A percentile compares a stretch with the other conserved stretches of the same genome.
phyloP scores from a whole-genome alignment of 495 filamentous ascomycete species.

The Hypoxylon rickii region DNA sequence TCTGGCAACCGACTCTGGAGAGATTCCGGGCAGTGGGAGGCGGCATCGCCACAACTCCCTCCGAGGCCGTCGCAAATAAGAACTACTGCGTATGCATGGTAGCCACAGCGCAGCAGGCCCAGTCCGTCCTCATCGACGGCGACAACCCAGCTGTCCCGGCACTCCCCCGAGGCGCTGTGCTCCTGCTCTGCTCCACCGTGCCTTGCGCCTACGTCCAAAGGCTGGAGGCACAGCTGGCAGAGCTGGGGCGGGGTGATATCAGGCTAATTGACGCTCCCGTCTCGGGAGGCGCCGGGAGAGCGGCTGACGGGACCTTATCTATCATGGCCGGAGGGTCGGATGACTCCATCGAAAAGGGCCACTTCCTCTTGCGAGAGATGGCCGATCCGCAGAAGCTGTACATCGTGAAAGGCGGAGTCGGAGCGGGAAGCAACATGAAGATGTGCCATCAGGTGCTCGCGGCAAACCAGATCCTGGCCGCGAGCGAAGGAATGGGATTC shows the following conservation, averaged over 20 bases:
- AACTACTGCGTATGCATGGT: conserved; percentile 78
- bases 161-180: conserved; percentile 61
- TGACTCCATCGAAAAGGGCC: conserved; percentile 60
- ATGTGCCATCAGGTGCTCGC: conserved; percentile 85
- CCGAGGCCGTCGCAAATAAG: conserved; percentile 65
- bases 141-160: conserved; percentile 60
- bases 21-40: conserved; percentile 71
- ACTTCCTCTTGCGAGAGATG: conserved; percentile 66
- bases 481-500: conserved; percentile 75
- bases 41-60: conserved; percentile 61
- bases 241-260: conserved; percentile 63
- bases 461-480: conserved; percentile 72
- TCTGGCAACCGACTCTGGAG: conserved; percentile 73
- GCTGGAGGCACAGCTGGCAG: conserved; percentile 59
- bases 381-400: conserved; percentile 67
- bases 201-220: conserved; percentile 67
- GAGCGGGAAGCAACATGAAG: conserved; percentile 84
- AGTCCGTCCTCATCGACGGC: conserved; percentile 65
- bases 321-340: conserved; percentile 76
- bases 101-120: conserved; percentile 71
- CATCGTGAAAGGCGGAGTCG: conserved; percentile 72
- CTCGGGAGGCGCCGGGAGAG: conserved; percentile 74
- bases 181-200: conserved; percentile 78
- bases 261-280: conserved; percentile 75
- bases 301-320: conserved; percentile 76